Percentiles rank a stretch among this genome's conserved stretches.
phyloP scores from a whole-genome alignment of 106 monocot species.

The Gastrodia elata region DNA sequence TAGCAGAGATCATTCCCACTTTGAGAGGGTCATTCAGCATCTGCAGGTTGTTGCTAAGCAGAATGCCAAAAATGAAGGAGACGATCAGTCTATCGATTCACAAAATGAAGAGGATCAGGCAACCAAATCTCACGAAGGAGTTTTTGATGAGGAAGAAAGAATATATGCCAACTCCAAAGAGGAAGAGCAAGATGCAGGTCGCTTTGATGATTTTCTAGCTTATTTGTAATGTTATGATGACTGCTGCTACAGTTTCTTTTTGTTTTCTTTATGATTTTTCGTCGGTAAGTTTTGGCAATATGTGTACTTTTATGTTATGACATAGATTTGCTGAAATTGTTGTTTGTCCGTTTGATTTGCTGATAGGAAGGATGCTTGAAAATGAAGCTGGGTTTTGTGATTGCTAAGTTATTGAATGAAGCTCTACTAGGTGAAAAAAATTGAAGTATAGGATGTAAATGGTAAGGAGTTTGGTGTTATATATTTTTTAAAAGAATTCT shows the following conservation, averaged over 20 bases:
- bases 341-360: no score
- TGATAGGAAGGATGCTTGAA: no score
- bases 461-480: no score
- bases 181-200: slow-evolving; percentile 3
- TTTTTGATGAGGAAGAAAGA: slow-evolving; percentile 8
- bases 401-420: no score
- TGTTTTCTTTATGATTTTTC: neutral
- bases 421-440: no score
- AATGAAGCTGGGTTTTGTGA: no score
- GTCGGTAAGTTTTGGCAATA: neutral
- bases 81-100: neutral
- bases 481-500: no score
- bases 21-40: slow-evolving; percentile 7
- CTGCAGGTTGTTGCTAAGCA: slow-evolving; percentile 6
- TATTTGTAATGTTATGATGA: neutral
- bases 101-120: slow-evolving; percentile 1
- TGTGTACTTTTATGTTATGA: neutral
- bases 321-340: no score
- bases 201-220: neutral
- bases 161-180: neutral
- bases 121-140: no score
- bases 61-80: neutral
- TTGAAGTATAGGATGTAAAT: no score
- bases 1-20: slow-evolving; percentile 20
- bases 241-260: no score